These are phyloP conservation scores for Neurospora sp. DNA, from an alignment of 2,329 filamentous ascomycete species.

Conservation along the genomic window DNA sequence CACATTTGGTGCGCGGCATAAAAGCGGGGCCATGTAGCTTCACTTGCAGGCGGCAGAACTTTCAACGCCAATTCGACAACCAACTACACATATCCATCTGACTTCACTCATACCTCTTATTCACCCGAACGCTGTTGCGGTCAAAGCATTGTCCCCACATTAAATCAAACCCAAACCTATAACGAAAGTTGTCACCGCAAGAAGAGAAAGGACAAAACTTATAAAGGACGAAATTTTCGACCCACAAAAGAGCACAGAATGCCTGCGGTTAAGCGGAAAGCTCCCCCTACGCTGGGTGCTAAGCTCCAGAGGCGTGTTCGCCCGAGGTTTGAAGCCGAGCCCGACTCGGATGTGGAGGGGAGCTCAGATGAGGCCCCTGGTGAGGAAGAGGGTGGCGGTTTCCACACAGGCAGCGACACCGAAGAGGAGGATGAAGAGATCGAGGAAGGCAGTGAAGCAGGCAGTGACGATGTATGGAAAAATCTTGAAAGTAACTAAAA, in stretches of 20 bases:
- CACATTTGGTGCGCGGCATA: neutral
- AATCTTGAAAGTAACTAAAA: neutral
- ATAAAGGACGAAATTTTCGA: neutral
- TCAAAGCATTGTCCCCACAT: neutral
- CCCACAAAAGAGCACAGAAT: slow-evolving; percentile 11
- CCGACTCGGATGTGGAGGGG: slow-evolving; percentile 15
- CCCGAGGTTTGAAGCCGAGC: slow-evolving; percentile 17
- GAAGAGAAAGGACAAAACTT: neutral
- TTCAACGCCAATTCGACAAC: neutral
- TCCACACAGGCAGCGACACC: slow-evolving; percentile 5
- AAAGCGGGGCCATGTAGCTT: neutral
- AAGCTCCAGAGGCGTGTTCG: slow-evolving; percentile 16
- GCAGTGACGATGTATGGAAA: slow-evolving; percentile 4
- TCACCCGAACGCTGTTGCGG: neutral
- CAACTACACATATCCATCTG: neutral
- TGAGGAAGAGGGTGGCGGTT: slow-evolving; percentile 14
- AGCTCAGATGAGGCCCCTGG: slow-evolving; percentile 15
- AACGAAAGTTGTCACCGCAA: neutral
- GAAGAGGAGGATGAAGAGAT: slow-evolving; percentile 10
- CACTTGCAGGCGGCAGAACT: neutral
- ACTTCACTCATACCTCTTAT: neutral
- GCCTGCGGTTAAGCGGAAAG: slow-evolving; percentile 5
- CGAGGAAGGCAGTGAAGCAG: slow-evolving; percentile 7
- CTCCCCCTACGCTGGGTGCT: neutral
- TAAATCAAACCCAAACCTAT: neutral